Evolutionary conservation across 176 grass and related monocot genomes (phyloP).

Genomic region (bread wheat (Triticum aestivum)): IWGSC_CS_RefSeq_v2.1 NC_057807.1:142235856-142236355

Average conservation of each 20-base stretch:
- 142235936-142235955: background rate
- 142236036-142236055: too few relatives aligned
- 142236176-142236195: background rate
- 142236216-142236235: background rate
- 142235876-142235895: background rate
- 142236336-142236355: background rate
- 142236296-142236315: background rate
- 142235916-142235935: conserved; percentile 1
- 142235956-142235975: background rate
- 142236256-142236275: background rate
- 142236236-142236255: background rate
- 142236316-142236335: background rate
- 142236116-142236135: too few relatives aligned
- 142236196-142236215: background rate
- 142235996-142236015: background rate
- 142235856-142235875: background rate
- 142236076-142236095: too few relatives aligned
- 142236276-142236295: background rate
- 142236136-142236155: too few relatives aligned
- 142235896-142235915: background rate
- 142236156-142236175: too few relatives aligned
- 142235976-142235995: background rate
- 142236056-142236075: too few relatives aligned
- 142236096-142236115: too few relatives aligned
- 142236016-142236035: background rate